Percentiles rank a stretch among this genome's conserved stretches.
phyloP scores from a whole-genome alignment of 2,329 filamentous ascomycete genomes.

The Cryphonectria naterciae region DNA sequence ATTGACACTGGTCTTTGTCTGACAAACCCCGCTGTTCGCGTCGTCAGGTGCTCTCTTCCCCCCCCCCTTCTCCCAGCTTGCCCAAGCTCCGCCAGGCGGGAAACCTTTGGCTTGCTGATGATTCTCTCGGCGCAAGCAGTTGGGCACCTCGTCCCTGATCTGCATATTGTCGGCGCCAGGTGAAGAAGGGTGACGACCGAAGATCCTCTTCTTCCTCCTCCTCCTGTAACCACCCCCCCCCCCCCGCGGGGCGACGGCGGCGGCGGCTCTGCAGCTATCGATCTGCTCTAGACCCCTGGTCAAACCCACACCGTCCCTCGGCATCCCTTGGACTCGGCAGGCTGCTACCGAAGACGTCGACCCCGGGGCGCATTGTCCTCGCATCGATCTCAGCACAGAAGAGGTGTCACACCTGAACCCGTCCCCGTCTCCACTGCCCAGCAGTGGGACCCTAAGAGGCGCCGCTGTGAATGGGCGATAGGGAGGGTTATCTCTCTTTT shows the following conservation, averaged over 20 bases:
- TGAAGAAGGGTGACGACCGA: not conserved
- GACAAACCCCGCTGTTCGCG: not conserved
- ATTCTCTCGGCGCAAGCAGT: not conserved
- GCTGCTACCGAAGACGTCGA: constrained; percentile 5
- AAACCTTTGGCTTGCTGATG: not conserved
- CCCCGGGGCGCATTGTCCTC: not conserved
- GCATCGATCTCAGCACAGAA: not conserved
- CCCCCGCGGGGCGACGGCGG: too few species aligned
- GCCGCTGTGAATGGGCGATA: not conserved
- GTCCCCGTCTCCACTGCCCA: not conserved
- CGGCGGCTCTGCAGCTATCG: constrained; percentile 7
- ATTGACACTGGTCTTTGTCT: not conserved
- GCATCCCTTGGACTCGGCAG: constrained; percentile 3
- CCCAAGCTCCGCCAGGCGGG: not conserved
- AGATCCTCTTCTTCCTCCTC: not conserved
- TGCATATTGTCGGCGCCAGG: constrained; percentile 6
- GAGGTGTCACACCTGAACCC: not conserved
- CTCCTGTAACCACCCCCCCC: not conserved
- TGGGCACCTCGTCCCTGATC: not conserved
- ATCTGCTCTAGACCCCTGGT: constrained; percentile 1
- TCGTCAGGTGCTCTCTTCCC: not conserved
- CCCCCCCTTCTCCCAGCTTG: not conserved
- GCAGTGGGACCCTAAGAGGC: not conserved
- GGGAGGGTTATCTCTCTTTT: not conserved
- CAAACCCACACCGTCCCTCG: not conserved